phyloP scores from a whole-genome alignment of 345 rosid species.

The Erodium maritimum region DNA sequence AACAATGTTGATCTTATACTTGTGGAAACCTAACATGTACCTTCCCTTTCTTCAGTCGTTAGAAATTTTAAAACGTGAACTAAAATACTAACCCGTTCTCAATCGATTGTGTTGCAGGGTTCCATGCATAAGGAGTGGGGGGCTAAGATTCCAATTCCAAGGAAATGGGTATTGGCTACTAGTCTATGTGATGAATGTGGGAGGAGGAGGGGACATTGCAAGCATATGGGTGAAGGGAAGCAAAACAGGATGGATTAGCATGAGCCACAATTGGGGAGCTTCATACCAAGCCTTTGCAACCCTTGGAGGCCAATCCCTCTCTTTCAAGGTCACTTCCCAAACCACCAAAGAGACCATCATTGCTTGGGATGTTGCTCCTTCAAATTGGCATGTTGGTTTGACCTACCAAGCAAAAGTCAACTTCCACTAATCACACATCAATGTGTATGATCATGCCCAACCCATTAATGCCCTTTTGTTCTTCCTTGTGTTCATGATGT shows the following conservation, averaged over 20 bases:
- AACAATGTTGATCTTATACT: too few species aligned
- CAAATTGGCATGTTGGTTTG: slow-evolving; percentile 47
- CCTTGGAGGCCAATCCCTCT: slow-evolving; percentile 58
- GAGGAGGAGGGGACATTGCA: slow-evolving; percentile 52
- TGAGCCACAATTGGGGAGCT: slow-evolving; percentile 97
- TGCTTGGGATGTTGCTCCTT: slow-evolving; percentile 53
- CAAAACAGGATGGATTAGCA: slow-evolving; percentile 57
- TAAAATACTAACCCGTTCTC: not conserved
- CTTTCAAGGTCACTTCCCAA: slow-evolving; percentile 57
- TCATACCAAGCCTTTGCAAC: slow-evolving; percentile 80
- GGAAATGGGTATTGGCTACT: slow-evolving; percentile 54
- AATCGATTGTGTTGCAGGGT: slow-evolving; percentile 23
- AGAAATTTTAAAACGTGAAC: too few species aligned
- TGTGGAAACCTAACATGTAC: too few species aligned
- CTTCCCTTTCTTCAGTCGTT: too few species aligned
- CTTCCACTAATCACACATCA: slow-evolving; percentile 28
- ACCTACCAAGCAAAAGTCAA: slow-evolving; percentile 45
- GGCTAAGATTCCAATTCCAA: slow-evolving; percentile 30
- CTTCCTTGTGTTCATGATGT: too few species aligned
- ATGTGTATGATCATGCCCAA: not conserved
- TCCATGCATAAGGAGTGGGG: slow-evolving; percentile 37
- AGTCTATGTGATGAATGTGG: slow-evolving; percentile 62
- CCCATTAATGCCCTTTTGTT: too few species aligned
- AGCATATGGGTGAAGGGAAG: slow-evolving; percentile 60
- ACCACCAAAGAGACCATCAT: slow-evolving; percentile 47